These are phyloP conservation scores for Tetragonia tetragonoides DNA, from an alignment of 148 eudicot genomes.

Conservation along the genomic window DNA sequence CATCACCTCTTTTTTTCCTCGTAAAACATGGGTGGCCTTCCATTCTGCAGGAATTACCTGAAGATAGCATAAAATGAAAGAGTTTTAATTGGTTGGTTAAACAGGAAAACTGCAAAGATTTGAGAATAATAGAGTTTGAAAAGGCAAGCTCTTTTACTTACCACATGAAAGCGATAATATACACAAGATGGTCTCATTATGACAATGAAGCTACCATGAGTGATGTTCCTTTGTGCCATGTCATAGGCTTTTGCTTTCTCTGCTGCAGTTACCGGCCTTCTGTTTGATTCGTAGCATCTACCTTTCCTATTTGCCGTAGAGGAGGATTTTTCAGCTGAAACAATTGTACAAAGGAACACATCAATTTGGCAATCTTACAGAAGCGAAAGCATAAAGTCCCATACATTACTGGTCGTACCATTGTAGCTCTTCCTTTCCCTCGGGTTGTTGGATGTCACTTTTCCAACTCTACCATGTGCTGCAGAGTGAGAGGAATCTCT, in stretches of 20 bases:
- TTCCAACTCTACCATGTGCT: background rate
- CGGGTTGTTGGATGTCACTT: background rate
- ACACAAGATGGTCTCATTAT: constrained; percentile 38
- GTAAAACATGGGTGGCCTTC: constrained; percentile 16
- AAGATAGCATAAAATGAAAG: background rate
- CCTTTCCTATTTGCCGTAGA: background rate
- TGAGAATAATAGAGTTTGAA: background rate
- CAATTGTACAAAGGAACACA: background rate
- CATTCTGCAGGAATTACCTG: constrained; percentile 43
- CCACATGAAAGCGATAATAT: constrained; percentile 37
- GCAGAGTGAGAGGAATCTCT: background rate
- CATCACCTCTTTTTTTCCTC: constrained; percentile 21
- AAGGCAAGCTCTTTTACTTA: constrained; percentile 15
- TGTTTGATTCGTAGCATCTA: constrained; percentile 19
- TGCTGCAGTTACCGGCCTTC: constrained; percentile 33
- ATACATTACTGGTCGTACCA: constrained; percentile 1
- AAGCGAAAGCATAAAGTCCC: too few relatives aligned
- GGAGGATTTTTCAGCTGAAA: background rate
- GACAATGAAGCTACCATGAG: constrained; percentile 10
- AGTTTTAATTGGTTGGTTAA: background rate
- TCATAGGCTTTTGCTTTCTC: constrained; percentile 27
- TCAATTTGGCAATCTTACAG: too few relatives aligned
- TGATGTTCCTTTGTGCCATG: constrained; percentile 29
- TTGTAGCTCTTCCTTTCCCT: background rate
- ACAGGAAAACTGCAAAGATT: background rate